phyloP scores from a whole-genome alignment of 1,139 yeast species.

The Yarrowia galli region DNA sequence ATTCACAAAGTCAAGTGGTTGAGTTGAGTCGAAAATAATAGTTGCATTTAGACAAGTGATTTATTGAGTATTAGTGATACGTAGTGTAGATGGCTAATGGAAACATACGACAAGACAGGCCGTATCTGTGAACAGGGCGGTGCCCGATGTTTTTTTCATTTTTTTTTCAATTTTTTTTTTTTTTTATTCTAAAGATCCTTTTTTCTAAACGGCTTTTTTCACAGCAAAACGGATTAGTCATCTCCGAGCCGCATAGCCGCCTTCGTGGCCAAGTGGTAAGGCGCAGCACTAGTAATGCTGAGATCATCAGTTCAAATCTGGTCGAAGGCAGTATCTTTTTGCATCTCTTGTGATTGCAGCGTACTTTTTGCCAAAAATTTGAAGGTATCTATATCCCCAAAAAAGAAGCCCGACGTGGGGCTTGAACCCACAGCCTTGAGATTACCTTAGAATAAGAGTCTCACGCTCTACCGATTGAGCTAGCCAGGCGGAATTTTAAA shows the following conservation, averaged over 20 bases:
- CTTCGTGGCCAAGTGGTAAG: conserved; percentile 32
- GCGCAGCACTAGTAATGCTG: conserved; percentile 31
- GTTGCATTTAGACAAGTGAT: conserved; percentile 22
- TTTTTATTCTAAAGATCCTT: not conserved
- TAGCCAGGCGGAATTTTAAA: conserved; percentile 9
- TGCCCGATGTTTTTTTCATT: no score
- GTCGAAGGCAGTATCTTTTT: conserved; percentile 27
- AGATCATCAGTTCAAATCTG: conserved; percentile 32
- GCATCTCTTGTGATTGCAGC: no score
- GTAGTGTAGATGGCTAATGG: not conserved
- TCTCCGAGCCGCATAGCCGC: not conserved
- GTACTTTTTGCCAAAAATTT: not conserved
- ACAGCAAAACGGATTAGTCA: not conserved
- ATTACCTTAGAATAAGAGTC: conserved; percentile 20
- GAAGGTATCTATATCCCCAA: not conserved
- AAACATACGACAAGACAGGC: no score
- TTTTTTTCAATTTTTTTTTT: no score
- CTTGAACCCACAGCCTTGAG: conserved; percentile 37
- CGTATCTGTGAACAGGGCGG: no score
- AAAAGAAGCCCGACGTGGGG: conserved; percentile 32
- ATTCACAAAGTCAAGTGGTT: conserved; percentile 31
- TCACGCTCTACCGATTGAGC: conserved; percentile 37
- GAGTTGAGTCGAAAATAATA: conserved; percentile 9
- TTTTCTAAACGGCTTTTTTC: not conserved
- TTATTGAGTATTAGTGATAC: not conserved